A percentile compares a stretch with the other conserved stretches of the same genome.
Conservation (phyloP, 306 rosid genomes). For the Dicorynia guianensis region DNA sequence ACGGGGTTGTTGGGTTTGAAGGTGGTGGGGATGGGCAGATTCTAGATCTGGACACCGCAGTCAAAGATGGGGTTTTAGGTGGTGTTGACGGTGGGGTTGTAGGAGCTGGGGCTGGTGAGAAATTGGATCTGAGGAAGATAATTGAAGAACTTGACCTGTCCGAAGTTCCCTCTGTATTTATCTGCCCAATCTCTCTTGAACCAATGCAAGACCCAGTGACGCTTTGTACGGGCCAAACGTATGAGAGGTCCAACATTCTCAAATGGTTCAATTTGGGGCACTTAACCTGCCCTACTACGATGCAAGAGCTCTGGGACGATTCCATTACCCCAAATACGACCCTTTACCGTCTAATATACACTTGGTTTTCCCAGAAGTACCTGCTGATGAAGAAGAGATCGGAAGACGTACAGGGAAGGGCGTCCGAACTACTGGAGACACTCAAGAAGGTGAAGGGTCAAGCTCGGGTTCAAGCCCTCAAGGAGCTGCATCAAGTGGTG, state of each 20-base stretch:
- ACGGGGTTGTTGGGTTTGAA: constrained; percentile 59
- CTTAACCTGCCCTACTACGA: constrained; percentile 78
- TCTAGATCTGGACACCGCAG: constrained; percentile 85
- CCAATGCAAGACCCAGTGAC: constrained; percentile 92
- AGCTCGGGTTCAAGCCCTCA: constrained; percentile 75
- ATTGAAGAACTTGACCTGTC: constrained; percentile 72
- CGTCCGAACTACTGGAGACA: constrained; percentile 68
- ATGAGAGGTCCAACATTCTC: constrained; percentile 78
- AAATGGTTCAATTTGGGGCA: constrained; percentile 81
- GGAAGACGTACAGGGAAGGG: constrained; percentile 80
- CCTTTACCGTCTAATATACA: constrained; percentile 59
- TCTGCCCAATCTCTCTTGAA: constrained; percentile 85
- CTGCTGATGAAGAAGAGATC: constrained; percentile 73
- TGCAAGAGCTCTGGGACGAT: constrained; percentile 92
- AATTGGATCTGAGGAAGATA: constrained; percentile 80
- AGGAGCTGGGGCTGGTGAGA: constrained; percentile 54
- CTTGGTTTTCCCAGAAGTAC: constrained; percentile 83
- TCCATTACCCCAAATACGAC: constrained; percentile 74
- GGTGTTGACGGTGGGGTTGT: constrained; percentile 61
- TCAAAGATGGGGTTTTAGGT: constrained; percentile 74
- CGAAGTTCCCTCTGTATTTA: constrained; percentile 75
- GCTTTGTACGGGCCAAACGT: constrained; percentile 84
- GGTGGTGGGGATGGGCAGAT: constrained; percentile 76
- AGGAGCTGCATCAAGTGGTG: constrained; percentile 72
- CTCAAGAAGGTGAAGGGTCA: constrained; percentile 79